Evolutionary conservation across 208 protist species (phyloP), one percentile per base, ranked within the genome.

Genomic region (Phytomonas sp.): DNA sequence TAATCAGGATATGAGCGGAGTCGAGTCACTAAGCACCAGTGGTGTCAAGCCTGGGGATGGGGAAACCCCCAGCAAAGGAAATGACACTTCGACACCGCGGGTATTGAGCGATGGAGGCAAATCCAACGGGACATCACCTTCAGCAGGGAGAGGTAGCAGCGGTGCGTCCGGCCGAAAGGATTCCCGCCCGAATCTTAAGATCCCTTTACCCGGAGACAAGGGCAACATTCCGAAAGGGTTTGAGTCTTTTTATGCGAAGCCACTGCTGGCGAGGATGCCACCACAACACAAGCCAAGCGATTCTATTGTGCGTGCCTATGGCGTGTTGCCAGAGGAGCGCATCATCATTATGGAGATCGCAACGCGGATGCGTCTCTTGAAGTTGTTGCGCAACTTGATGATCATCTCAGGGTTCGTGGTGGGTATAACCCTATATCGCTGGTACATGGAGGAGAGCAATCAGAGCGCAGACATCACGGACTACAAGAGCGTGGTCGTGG

Each of bases 231-330:
- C 88, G 15, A 81, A 82, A 29, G 86, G 87, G 6, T 92, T 94
- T 72, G 86, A 86, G 67, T 81, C 80, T 0, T 89, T 93, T 66
- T 87, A 93, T 70, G 80, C 40, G 63, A 79, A 72, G 69, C 75
- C 60, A 23, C 77, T 87, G 43, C 51, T 78, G 59, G 68, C 71
- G n/a, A 83, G 75, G 56, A 82, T 85, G 78, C 63, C 75, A 20
- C 76, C 78, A 66, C 65, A 68, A 31, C 75, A 75, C 61, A 73
- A 69, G 32, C 80, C 80, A 15, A 59, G 72, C 32, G 82, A 91
- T 60, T 80, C 75, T 31, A 76, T 88, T 33, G 77, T 75, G 60
- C 82, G 79, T 56, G 78, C 83, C 7, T 86, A 83, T 51, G 70
- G 71, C 13, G 83, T 88, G 76, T 81, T 79, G 8, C 76, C 78